These are phyloP conservation scores for Jaapia argillacea DNA, from an alignment of 768 basidiomycete genomes.

Conservation along the genomic window DNA sequence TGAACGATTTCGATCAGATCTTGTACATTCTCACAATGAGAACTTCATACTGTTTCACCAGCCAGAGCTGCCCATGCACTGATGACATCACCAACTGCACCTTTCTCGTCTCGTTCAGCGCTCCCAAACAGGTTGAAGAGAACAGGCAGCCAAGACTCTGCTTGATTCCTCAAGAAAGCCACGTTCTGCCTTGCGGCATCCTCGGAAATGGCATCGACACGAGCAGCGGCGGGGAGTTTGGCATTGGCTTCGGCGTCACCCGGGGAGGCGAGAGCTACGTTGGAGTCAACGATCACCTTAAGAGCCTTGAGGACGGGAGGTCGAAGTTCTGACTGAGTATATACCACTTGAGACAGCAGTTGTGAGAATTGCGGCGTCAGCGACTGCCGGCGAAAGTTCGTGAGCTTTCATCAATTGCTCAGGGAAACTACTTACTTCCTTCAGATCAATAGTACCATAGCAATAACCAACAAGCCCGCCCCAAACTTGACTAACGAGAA, in stretches of 20 bases:
- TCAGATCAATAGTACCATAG: conserved; percentile 65
- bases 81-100: conserved; percentile 82
- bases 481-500: conserved; percentile 92
- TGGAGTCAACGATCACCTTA: conserved; percentile 75
- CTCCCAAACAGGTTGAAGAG: conserved; percentile 95
- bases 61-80: conserved; percentile 80
- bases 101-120: conserved; percentile 61
- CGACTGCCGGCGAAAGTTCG: conserved; percentile 33
- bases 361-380: conserved; percentile 73
- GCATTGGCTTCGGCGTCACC: conserved; percentile 17
- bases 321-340: conserved; percentile 78
- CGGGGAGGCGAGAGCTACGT: conserved; percentile 39
- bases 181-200: conserved; percentile 60
- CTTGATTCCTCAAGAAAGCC: conserved; percentile 62
- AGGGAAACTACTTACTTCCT: conserved; percentile 35
- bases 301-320: conserved; percentile 75
- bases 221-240: conserved; percentile 18
- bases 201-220: conserved; percentile 31
- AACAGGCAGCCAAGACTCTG: conserved; percentile 90
- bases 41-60: conserved; percentile 60
- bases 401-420: background rate
- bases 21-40: no score
- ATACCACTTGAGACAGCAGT: conserved; percentile 89
- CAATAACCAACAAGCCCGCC: conserved; percentile 87
- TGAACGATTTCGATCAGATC: no score